These are phyloP conservation scores for Zygosaccharomyces siamensis DNA, from an alignment of 805 yeast species.

Conservation along the genomic window DNA sequence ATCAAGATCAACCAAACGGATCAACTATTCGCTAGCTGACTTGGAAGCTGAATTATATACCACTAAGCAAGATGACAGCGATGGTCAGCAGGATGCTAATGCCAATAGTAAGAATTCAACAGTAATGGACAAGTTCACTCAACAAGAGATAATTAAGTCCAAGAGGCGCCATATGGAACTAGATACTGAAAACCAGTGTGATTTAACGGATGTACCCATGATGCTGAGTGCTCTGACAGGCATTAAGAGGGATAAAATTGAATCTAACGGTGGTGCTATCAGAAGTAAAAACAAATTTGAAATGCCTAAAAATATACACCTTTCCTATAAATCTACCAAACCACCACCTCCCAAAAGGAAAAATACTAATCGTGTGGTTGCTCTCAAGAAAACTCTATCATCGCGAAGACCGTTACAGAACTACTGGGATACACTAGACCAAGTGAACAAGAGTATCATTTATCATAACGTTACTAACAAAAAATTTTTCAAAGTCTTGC, in stretches of 20 bases:
- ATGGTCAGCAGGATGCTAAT: conserved; percentile 7
- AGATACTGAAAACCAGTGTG: conserved; percentile 31
- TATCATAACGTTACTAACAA: conserved; percentile 32
- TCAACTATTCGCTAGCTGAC: conserved; percentile 35
- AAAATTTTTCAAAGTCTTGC: conserved; percentile 32
- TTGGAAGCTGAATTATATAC: conserved; percentile 31
- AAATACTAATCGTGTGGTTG: conserved; percentile 30
- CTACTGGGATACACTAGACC: conserved; percentile 32
- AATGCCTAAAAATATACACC: conserved; percentile 27
- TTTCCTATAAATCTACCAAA: conserved; percentile 34
- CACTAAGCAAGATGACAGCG: conserved; percentile 12
- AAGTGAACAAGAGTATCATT: conserved; percentile 29
- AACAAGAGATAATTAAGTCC: conserved; percentile 31
- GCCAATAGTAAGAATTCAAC: conserved; percentile 7
- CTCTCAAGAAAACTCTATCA: conserved; percentile 28
- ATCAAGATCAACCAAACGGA: conserved; percentile 30
- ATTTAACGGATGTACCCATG: conserved; percentile 29
- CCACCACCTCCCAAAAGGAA: conserved; percentile 31
- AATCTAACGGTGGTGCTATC: conserved; percentile 18
- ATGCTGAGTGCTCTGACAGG: conserved; percentile 31
- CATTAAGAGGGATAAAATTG: conserved; percentile 30
- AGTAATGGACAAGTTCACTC: conserved; percentile 26
- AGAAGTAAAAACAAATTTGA: conserved; percentile 30
- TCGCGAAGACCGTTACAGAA: conserved; percentile 31
- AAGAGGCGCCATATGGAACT: conserved; percentile 33